A percentile compares a stretch with the other conserved stretches of the same genome.
phyloP scores from a whole-genome alignment of 2,329 filamentous ascomycete genomes.

The Ophiostoma angusticollis region DNA sequence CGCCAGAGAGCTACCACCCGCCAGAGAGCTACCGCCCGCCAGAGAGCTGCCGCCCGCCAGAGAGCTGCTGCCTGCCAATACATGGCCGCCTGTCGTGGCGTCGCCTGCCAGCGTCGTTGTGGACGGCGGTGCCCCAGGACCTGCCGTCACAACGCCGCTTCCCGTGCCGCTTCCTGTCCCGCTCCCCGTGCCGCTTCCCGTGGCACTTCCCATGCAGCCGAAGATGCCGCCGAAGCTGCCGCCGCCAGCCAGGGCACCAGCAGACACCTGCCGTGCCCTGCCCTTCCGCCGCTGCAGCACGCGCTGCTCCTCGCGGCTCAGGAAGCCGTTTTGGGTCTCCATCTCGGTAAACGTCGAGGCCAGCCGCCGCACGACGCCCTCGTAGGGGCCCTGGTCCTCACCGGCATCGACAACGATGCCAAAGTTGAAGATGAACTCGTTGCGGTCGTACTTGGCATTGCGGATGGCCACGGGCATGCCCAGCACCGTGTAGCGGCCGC shows the following conservation, averaged over 20 bases:
- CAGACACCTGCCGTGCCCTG: no score
- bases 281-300: conserved; percentile 19
- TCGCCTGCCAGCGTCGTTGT: no score
- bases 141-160: no score
- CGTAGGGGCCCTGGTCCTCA: conserved; percentile 63
- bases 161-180: no score
- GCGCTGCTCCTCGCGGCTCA: conserved; percentile 39
- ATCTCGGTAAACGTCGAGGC: conserved; percentile 76
- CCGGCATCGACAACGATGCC: conserved; percentile 45
- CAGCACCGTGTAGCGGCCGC: conserved; percentile 61
- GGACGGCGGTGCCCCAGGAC: no score
- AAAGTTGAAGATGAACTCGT: conserved; percentile 98
- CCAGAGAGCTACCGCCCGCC: no score
- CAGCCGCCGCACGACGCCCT: conserved; percentile 73
- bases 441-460: conserved; percentile 70
- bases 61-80: no score
- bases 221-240: conserved; percentile 19
- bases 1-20: no score
- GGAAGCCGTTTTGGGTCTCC: conserved; percentile 80
- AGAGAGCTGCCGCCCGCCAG: no score
- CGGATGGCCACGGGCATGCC: conserved; percentile 83
- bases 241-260: conserved; percentile 11
- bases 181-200: no score
- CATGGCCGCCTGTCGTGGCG: no score
- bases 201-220: no score